Evolutionary conservation across 2,329 filamentous ascomycete species (phyloP).

Genomic region (Mycosphaerella sp.): DNA sequence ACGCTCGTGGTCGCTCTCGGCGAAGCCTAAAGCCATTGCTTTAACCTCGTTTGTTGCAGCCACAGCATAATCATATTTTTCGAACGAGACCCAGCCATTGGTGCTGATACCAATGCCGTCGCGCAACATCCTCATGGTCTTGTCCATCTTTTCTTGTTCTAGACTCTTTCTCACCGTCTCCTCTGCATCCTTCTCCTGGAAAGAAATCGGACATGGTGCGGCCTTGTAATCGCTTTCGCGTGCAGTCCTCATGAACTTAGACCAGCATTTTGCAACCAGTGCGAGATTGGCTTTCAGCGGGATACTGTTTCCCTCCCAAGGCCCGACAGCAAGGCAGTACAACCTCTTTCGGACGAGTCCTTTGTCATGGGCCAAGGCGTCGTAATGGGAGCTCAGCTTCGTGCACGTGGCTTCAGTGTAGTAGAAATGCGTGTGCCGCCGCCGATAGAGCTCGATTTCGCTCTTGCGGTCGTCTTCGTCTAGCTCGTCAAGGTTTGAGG

Average conservation of each 20-base stretch:
- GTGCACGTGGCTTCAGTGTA: slow-evolving; percentile 21
- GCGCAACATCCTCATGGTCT: slow-evolving; percentile 23
- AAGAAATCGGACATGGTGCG: slow-evolving; percentile 17
- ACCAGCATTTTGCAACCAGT: slow-evolving; percentile 11
- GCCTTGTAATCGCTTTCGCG: neutral
- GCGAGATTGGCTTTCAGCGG: slow-evolving; percentile 23
- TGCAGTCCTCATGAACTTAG: neutral
- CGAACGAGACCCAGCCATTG: slow-evolving; percentile 25
- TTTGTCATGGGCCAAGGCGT: slow-evolving; percentile 19
- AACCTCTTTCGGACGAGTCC: slow-evolving; percentile 17
- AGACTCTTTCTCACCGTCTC: slow-evolving; percentile 23
- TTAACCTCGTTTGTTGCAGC: slow-evolving; percentile 23
- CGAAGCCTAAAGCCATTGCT: slow-evolving; percentile 17
- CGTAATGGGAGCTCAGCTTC: slow-evolving; percentile 17
- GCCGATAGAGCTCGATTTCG: slow-evolving; percentile 20
- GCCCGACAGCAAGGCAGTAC: slow-evolving; percentile 18
- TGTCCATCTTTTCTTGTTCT: slow-evolving; percentile 24
- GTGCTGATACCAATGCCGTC: slow-evolving; percentile 16
- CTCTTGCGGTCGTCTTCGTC: slow-evolving; percentile 14
- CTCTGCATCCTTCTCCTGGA: slow-evolving; percentile 11
- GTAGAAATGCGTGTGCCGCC: slow-evolving; percentile 24
- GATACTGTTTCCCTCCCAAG: slow-evolving; percentile 28
- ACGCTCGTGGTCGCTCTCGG: slow-evolving; percentile 17
- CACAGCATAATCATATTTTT: slow-evolving; percentile 21
- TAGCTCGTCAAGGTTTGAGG: slow-evolving; percentile 17